Evolutionary conservation across 202 grass and related monocot genomes (phyloP).

Genomic region (Panicum hallii): DNA sequence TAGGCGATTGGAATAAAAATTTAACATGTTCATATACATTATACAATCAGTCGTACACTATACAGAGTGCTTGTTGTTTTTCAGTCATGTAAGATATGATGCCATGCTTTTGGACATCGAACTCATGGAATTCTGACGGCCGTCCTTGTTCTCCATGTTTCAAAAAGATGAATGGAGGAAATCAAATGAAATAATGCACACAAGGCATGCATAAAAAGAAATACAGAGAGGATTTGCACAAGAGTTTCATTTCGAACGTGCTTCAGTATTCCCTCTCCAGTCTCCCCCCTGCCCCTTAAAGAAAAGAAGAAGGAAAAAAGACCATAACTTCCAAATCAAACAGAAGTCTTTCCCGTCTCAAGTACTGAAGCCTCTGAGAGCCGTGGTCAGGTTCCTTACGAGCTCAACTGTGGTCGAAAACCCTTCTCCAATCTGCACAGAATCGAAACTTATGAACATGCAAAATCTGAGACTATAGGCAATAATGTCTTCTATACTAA

Average conservation of each 20-base stretch:
- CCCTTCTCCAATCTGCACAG: conserved; percentile 70
- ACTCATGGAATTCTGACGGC: not conserved
- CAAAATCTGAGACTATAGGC: not conserved
- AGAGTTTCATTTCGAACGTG: conserved; percentile 12
- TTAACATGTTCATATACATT: not conserved
- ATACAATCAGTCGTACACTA: not conserved
- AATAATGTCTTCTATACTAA: not conserved
- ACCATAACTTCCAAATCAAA: not conserved
- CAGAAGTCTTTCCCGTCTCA: conserved; percentile 9
- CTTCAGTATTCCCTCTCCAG: not conserved
- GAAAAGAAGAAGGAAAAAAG: not conserved
- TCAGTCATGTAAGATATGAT: not conserved
- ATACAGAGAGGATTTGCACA: not conserved
- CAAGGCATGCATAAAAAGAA: not conserved
- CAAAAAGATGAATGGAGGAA: not conserved
- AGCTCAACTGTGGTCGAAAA: conserved; percentile 63
- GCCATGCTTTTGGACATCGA: not conserved
- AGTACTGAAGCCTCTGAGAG: conserved; percentile 48
- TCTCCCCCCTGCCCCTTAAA: not conserved
- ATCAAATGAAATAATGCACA: conserved; percentile 19
- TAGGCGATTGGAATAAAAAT: no score
- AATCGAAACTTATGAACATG: not conserved
- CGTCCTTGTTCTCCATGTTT: not conserved
- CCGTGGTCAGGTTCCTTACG: conserved; percentile 56
- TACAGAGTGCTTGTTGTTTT: not conserved